Evolutionary conservation across 768 basidiomycete species (phyloP), one percentile per base, ranked within the genome.

Genomic region (Gloeophyllum trabeum): DNA sequence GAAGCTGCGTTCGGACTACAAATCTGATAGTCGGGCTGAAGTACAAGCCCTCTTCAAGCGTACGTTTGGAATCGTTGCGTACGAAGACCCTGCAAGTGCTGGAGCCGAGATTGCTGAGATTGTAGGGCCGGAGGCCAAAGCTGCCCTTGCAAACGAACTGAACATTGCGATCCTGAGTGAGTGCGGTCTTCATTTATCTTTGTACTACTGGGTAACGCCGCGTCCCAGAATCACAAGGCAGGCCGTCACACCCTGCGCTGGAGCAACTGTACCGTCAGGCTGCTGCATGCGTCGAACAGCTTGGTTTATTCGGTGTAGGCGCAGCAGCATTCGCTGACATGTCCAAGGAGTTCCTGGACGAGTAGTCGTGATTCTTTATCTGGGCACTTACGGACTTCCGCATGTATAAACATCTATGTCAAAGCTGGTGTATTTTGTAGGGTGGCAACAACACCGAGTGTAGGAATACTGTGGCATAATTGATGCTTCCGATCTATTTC

Each of bases 81-180:
- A 78, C 55, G 74, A 80, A 34, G 79, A 87, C 55, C 87, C 86
- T 18, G 58, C 75, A 45, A 73, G 71, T 43, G 79, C 73, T 4
- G 76, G 75, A 3, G 81, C 81, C 10, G 69, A 75, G 24, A 73
- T 76, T 13, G 73, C 78, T 16, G 76, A 75, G 47, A 70, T 86
- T 18, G 84, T 76, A 6, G 78, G 86, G 30, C 72, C 78, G 45
- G 74, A 71, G 34, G 76, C 83, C 23, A 67, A 84, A 45, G 65
- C 74, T 41, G 58, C 67, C 25, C 67, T 91, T 43, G 81, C 83
- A 22, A 79, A 75, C 45, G 85, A 88, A 61, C 58, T 91, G 28
- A 91, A 92, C 51, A 71, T 78, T 56, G 85, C 79, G 30, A 88
- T 93, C 44, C 64, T 92, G 41, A 82, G 89, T 90, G 51, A 50